Conservation (phyloP, 1,139 yeast species). For the Candida pseudoviswanathii region DNA sequence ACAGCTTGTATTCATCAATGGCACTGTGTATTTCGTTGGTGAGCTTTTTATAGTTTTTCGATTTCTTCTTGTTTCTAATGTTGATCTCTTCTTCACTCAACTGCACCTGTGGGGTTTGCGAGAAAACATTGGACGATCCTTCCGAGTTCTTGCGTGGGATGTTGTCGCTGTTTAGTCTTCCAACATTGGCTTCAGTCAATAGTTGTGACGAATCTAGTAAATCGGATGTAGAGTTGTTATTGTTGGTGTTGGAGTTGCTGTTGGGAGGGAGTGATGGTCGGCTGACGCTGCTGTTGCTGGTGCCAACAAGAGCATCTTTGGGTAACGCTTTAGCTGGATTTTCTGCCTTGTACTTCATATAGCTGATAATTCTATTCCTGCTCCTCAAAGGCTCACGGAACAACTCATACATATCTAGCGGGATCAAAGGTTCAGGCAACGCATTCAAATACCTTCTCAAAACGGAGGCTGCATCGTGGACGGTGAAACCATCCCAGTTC, state of each 20-base stretch:
- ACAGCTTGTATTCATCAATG: conserved; percentile 65
- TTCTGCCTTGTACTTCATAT: conserved; percentile 58
- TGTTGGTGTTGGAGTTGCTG: not conserved
- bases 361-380: conserved; percentile 60
- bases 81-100: conserved; percentile 11
- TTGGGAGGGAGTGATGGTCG: not conserved
- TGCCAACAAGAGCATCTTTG: conserved; percentile 3
- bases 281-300: conserved; percentile 3
- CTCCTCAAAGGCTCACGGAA: conserved; percentile 78
- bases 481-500: conserved; percentile 91
- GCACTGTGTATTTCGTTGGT: conserved; percentile 69
- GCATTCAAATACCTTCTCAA: conserved; percentile 84
- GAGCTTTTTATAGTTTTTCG: conserved; percentile 43
- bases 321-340: conserved; percentile 31
- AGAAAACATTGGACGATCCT: conserved; percentile 4
- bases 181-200: conserved; percentile 35
- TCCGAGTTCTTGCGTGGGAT: conserved; percentile 5
- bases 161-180: conserved; percentile 21
- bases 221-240: conserved; percentile 12
- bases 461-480: conserved; percentile 96
- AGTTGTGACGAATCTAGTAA: conserved; percentile 25
- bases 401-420: conserved; percentile 71
- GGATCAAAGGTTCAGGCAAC: conserved; percentile 90
- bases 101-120: conserved; percentile 7
- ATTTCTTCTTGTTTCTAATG: conserved; percentile 20